phyloP scores from a whole-genome alignment of 108 stramenopile species.

The Aurantiochytrium sp. region DNA sequence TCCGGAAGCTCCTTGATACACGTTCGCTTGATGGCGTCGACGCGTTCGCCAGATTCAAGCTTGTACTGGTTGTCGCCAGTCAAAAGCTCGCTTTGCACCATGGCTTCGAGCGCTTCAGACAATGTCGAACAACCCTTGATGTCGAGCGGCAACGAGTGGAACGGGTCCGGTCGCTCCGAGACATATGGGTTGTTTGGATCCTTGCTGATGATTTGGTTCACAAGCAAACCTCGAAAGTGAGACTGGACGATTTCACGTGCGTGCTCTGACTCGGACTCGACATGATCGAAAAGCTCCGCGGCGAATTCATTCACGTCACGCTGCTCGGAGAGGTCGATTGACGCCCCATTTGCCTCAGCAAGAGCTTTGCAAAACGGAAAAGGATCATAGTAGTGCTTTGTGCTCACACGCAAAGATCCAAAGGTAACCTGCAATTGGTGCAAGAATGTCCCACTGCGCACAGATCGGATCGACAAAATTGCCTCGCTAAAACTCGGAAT shows the following conservation, averaged over 20 bases:
- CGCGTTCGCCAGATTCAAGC: constrained; percentile 14
- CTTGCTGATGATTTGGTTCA: constrained; percentile 1
- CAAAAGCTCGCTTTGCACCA: constrained; percentile 4
- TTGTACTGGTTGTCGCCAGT: constrained; percentile 39
- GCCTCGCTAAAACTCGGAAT: constrained; percentile 18
- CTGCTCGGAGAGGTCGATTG: constrained; percentile 40
- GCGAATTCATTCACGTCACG: constrained; percentile 52
- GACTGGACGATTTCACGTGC: not conserved
- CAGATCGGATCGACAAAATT: not conserved
- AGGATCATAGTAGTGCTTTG: not conserved
- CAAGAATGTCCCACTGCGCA: not conserved
- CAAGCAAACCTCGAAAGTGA: not conserved
- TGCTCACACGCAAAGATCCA: constrained; percentile 18
- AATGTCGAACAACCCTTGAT: not conserved
- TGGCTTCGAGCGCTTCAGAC: not conserved
- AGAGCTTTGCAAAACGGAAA: constrained; percentile 13
- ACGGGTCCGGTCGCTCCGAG: constrained; percentile 38
- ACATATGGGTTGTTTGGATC: not conserved
- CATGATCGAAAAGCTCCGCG: constrained; percentile 37
- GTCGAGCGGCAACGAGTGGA: not conserved
- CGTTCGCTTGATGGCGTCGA: constrained; percentile 24
- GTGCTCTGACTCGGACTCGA: constrained; percentile 18
- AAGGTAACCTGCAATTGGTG: constrained; percentile 27
- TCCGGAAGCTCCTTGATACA: constrained; percentile 27
- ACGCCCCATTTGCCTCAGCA: constrained; percentile 40